Evolutionary conservation across 495 filamentous ascomycete genomes (phyloP), one percentile per base, ranked within the genome.

Genomic region (Tetracladium marchalianum): DNA sequence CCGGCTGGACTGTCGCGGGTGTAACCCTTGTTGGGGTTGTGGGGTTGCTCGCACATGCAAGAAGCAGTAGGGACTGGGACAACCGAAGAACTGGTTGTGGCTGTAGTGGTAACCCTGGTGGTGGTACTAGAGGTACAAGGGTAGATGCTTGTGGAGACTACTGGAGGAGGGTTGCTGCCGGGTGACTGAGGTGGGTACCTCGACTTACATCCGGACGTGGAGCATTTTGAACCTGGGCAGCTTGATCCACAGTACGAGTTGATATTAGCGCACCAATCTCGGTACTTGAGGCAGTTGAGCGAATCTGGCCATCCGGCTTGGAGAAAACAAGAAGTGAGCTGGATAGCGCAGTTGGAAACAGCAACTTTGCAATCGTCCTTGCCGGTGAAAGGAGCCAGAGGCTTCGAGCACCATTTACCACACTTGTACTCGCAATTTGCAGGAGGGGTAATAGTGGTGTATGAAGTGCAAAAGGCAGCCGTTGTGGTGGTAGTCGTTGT

Each of bases 351-450:
- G 32, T 55, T 54, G 11, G 65, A 56, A 32, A 58, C 59, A 18
- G 65, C 60, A 1, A 32, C 36, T 38, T 60, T 56, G 58, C 71
- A 75, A 27, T 49, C 41, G 4, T 54, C 32, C 17, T 52, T 32
- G 49, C 68, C 66, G n/a, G 51, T 46, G 61, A 62, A 75, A 50
- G 61, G 47, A 27, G 71, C 70, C 10, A 75, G 43, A 5, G 68
- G 66, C n/a, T 57, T 55, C 10, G 67, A 67, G 59, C 71, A 75
- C 71, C 71, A 75, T 24, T 62, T 66, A 39, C 71, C 71, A 52
- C 68, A 67, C 44, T 63, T 61, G 56, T 70, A 73, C 41, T 75
- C 71, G 55, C 71, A 75, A 17, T 59, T 62, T 19, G 69, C 49
- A 1, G 66, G 63, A 35, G 64, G 57, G 15, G 64, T 63, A 19